These are phyloP conservation scores for Fusarium sp. DNA, from an alignment of 2,329 filamentous ascomycete genomes.

Conservation along the genomic window DNA sequence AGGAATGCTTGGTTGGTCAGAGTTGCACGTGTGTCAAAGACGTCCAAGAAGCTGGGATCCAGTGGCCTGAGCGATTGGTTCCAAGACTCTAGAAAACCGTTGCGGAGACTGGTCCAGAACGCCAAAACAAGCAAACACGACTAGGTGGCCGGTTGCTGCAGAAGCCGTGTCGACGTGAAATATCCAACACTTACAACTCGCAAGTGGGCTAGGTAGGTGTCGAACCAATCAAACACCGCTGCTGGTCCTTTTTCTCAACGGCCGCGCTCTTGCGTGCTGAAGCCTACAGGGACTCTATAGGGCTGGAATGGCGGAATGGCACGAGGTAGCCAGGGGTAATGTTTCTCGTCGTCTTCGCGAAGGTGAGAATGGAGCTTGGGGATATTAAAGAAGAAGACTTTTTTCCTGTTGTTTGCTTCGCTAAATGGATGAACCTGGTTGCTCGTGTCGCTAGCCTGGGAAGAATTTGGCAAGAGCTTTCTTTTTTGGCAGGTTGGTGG, in stretches of 20 bases:
- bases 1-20: constrained; percentile 31
- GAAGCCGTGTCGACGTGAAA: constrained; percentile 7
- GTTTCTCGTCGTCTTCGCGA: constrained; percentile 7
- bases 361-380: not conserved
- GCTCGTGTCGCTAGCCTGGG: constrained; percentile 2
- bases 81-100: constrained; percentile 5
- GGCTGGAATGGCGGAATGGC: constrained; percentile 6
- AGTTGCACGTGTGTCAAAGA: constrained; percentile 3
- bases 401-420: constrained; percentile 28
- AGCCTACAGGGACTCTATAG: constrained; percentile 11
- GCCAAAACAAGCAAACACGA: constrained; percentile 31
- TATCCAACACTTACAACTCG: constrained; percentile 29
- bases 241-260: constrained; percentile 5
- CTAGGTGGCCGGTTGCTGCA: constrained; percentile 4
- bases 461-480: constrained; percentile 34
- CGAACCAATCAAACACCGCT: constrained; percentile 20
- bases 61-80: constrained; percentile 10
- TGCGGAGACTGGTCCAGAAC: constrained; percentile 12
- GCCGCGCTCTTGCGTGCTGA: constrained; percentile 12
- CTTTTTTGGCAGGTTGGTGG: constrained; percentile 34
- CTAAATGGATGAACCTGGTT: constrained; percentile 21
- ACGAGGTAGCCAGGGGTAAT: not conserved
- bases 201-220: not conserved
- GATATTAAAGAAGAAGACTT: constrained; percentile 21
- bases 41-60: constrained; percentile 11